These are phyloP conservation scores for Lipomyces lipofer DNA, from an alignment of 805 yeast species.

Conservation along the genomic window DNA sequence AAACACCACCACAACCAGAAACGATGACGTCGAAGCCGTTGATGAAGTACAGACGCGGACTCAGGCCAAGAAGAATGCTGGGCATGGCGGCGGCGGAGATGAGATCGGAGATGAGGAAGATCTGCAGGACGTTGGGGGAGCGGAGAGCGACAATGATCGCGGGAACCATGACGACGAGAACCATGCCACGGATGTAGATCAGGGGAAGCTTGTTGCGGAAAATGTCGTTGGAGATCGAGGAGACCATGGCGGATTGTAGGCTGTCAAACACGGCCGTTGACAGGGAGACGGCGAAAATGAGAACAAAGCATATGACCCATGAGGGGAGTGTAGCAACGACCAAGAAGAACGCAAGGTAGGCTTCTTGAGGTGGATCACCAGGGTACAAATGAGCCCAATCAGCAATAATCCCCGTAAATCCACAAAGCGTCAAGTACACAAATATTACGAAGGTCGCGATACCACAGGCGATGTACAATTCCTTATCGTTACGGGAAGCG, in stretches of 20 bases:
- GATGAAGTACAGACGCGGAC: conserved; percentile 63
- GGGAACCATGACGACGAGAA: conserved; percentile 79
- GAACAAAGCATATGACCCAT: conserved; percentile 82
- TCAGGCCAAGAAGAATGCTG: conserved; percentile 74
- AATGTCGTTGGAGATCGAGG: conserved; percentile 84
- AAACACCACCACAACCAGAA: conserved; percentile 80
- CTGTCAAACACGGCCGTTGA: conserved; percentile 91
- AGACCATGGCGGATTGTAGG: conserved; percentile 81
- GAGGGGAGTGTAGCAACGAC: conserved; percentile 71
- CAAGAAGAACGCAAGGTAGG: conserved; percentile 70
- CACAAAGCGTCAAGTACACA: conserved; percentile 67
- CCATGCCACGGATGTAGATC: conserved; percentile 66
- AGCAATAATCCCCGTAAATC: conserved; percentile 81
- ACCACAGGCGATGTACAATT: conserved; percentile 70
- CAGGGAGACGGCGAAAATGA: conserved; percentile 69
- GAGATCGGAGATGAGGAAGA: conserved; percentile 87
- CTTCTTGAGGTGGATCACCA: conserved; percentile 51
- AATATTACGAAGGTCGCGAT: conserved; percentile 71
- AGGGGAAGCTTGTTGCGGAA: conserved; percentile 78
- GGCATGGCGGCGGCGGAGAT: conserved; percentile 88
- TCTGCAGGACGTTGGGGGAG: conserved; percentile 80
- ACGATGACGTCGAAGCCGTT: conserved; percentile 77
- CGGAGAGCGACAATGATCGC: conserved; percentile 79
- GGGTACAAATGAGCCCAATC: conserved; percentile 80
- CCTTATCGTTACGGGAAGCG: conserved; percentile 77